Base-by-base conservation (phyloP, 768 basidiomycete genomes). In the Rhodotorula graminis region DNA sequence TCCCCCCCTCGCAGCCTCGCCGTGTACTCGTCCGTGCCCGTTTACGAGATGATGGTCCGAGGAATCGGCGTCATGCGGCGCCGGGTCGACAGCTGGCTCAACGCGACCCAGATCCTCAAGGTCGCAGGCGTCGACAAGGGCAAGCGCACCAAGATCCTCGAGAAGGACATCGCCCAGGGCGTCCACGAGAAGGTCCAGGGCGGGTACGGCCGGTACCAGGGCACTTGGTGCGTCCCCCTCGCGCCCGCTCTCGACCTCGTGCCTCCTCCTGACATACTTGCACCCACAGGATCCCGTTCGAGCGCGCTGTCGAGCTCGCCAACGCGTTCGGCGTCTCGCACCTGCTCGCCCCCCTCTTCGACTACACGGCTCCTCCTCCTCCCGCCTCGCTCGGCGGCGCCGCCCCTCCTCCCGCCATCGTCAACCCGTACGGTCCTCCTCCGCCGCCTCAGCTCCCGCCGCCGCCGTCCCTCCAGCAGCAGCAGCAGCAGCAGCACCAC, bases 41-140 rank as follows among this genome's bases (percentile, higher is more conserved):
- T 79, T 23, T 79, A 79, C 72, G 78, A 79, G 61, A 78, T 79
- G 77, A 77, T 77, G 67, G 77, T 77, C 47, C 65, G 95, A 78
- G 94, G 94, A 52, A 97, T 97, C 80, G 95, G 95, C 2, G 95
- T 99, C 77, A 99, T 99, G 96, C 88, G 95, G 64, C 85, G 96
- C 80, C 88, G 93, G 78, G 87, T 87, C 64, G 96, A 98, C 82
- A 93, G 92, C 78, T 98, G 86, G 81, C 91, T 99, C 75, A 99
- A 99, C 84, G 96, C 96, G 77, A 98, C 96, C 5, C 96, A 99
- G 82, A 97, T 99, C 73, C 87, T 99, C 77, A 99, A 99, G 82
- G 95, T 99, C 52, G 94, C 95, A 18, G 96, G 96, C 55, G 90
- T 98, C 72, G 93, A 95, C 84, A 99, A 99, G 82, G 93, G 93